These are phyloP conservation scores for Colletotrichum abscissum DNA, from an alignment of 2,329 filamentous ascomycete species.

Conservation along the genomic window DNA sequence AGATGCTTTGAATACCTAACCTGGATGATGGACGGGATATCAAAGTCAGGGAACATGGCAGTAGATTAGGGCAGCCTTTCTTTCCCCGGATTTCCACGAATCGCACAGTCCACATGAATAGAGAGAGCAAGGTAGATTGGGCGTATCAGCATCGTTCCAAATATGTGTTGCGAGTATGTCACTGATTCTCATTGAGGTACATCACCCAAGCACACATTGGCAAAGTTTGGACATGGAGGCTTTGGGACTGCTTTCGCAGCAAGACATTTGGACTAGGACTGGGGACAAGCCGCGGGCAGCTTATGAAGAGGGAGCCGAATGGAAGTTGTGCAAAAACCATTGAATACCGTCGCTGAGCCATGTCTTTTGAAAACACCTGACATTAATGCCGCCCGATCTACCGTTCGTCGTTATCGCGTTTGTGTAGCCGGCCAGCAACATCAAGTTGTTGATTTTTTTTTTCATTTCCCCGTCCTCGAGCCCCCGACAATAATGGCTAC, in stretches of 20 bases:
- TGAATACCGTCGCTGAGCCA: constrained; percentile 36
- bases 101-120: background rate
- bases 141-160: background rate
- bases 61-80: constrained; percentile 8
- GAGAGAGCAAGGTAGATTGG: background rate
- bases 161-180: background rate
- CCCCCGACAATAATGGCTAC: constrained; percentile 31
- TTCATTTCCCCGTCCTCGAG: constrained; percentile 34
- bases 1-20: too few species aligned
- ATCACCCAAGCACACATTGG: background rate
- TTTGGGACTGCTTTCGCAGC: background rate
- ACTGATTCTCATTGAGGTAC: background rate
- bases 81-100: constrained; percentile 16
- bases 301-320: background rate
- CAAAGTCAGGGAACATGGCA: background rate
- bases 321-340: constrained; percentile 30
- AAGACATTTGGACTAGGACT: background rate
- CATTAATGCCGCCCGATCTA: constrained; percentile 36
- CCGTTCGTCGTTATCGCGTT: constrained; percentile 34
- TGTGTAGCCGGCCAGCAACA: constrained; percentile 36
- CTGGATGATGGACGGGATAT: background rate
- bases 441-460: constrained; percentile 35
- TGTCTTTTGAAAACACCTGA: constrained; percentile 36
- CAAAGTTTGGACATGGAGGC: background rate
- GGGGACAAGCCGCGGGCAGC: background rate